Evolutionary conservation across 2,329 filamentous ascomycete species (phyloP).

Genomic region (Cladosporium sp.): DNA sequence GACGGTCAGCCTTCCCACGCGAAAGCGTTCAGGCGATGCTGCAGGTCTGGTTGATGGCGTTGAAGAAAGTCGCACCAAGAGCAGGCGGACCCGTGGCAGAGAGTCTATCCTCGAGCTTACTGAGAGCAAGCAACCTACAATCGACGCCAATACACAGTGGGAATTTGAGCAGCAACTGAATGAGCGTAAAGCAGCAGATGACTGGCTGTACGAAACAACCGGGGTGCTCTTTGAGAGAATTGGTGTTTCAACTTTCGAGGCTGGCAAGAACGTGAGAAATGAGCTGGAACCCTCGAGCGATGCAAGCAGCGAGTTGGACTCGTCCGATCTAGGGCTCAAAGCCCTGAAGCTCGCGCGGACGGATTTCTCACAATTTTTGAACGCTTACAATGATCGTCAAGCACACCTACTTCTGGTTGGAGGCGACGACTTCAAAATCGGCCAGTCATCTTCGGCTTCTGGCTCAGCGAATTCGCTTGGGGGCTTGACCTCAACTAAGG

Average conservation of each 20-base stretch:
- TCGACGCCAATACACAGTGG: slow-evolving; percentile 48
- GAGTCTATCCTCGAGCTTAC: slow-evolving; percentile 49
- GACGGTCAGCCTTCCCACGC: slow-evolving; percentile 36
- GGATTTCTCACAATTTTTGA: slow-evolving; percentile 25
- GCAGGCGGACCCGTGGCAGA: slow-evolving; percentile 56
- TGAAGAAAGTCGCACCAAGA: slow-evolving; percentile 54
- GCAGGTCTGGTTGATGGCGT: slow-evolving; percentile 54
- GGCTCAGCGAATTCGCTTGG: slow-evolving; percentile 16
- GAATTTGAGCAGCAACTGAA: slow-evolving; percentile 53
- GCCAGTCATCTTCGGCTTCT: slow-evolving; percentile 3
- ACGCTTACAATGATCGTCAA: slow-evolving; percentile 25
- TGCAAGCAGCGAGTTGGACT: neutral
- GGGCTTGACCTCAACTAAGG: slow-evolving; percentile 15
- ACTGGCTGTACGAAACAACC: slow-evolving; percentile 52
- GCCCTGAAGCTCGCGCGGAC: slow-evolving; percentile 18
- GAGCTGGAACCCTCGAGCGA: slow-evolving; percentile 20
- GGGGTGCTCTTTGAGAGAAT: slow-evolving; percentile 49
- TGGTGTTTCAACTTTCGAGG: slow-evolving; percentile 39
- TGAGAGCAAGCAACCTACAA: slow-evolving; percentile 33
- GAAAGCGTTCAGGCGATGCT: slow-evolving; percentile 58
- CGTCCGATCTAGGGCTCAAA: neutral
- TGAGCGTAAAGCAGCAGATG: slow-evolving; percentile 50
- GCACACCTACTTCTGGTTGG: slow-evolving; percentile 24
- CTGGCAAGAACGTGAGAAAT: slow-evolving; percentile 24
- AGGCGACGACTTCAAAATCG: slow-evolving; percentile 24